Base-by-base conservation (phyloP, 768 basidiomycete genomes). In the Suillus fuscotomentosus region DNA sequence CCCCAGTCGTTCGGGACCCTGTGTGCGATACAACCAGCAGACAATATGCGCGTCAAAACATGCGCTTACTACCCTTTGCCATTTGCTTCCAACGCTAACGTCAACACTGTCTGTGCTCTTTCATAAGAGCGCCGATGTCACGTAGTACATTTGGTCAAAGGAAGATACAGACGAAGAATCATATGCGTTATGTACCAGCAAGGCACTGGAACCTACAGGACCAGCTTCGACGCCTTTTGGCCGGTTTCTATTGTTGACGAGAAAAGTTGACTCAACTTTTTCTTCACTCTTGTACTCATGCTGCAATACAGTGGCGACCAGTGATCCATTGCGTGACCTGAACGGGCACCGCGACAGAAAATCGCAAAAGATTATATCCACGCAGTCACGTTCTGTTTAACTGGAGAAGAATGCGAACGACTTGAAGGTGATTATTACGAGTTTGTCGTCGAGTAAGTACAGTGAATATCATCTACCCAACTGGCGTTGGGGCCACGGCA, bases 401-500 rank as follows among this genome's bases (percentile, higher is more conserved):
- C 1, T 31, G 31, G 9, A 57, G 39, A 24, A 27, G 17, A 59
- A 27, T 27, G 41, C 15, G 27, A 42, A 8, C 24, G 20, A 5
- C 24, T 57, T 20, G 15, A 57, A 39, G 17, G 8, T 56, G 36
- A 56, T 39, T 14, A 59, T 59, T 59, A 42, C 41, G 24, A 59
- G 57, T 24, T 59, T 59, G 41, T 59, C 41, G 6, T 59, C 57
- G 27, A 42, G 57, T 59, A 42, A 43, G 11, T 59, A 59, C 57
- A 42, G 24, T 41, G 38, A 57, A 41, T 59, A 31, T 31, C 41
- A 42, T 61, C 60, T 36, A 60, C 54, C 60, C 60, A 57, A 50
- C 31, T 50, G 22, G 22, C 17, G 24, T 61, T 47, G 15, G 34
- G 34, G 6, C n/a, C 31, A 36, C 15, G 55, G 31, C 24, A 61